A percentile compares a stretch with the other conserved stretches of the same genome.
These are phyloP conservation scores for Ulota crispa DNA, from an alignment of 225 moss, liverwort and hornwort species.

Conservation along the genomic window DNA sequence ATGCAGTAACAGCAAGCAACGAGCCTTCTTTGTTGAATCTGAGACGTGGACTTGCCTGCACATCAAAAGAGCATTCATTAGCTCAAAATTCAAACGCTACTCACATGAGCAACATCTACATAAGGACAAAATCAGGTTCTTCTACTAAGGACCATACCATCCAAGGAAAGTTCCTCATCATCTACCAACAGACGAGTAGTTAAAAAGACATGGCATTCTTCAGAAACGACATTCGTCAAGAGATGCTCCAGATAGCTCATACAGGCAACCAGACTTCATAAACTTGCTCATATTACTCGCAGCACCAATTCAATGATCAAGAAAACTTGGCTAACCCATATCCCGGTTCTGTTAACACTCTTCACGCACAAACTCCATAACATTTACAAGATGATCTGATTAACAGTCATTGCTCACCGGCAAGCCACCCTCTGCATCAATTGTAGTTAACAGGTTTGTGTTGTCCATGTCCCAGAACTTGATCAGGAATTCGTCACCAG, in stretches of 20 bases:
- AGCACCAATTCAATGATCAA: not conserved
- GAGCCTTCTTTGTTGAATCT: constrained; percentile 97
- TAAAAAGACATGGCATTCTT: not conserved
- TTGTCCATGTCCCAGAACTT: constrained; percentile 99
- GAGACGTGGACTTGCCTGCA: constrained; percentile 91
- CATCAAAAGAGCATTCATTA: not conserved
- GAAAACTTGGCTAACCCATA: not conserved
- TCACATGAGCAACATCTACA: not conserved
- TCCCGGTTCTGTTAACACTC: too few relatives aligned
- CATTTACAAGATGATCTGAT: not conserved
- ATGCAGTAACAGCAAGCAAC: constrained; percentile 89
- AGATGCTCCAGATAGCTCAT: not conserved
- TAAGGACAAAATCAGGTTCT: not conserved
- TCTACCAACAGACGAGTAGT: not conserved
- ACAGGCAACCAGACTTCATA: not conserved
- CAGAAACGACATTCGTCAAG: not conserved
- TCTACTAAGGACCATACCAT: not conserved
- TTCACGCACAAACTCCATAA: not conserved
- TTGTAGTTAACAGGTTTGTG: constrained; percentile 75
- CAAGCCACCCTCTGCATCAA: constrained; percentile 93
- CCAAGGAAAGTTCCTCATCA: not conserved
- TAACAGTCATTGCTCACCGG: constrained; percentile 53
- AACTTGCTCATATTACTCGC: not conserved
- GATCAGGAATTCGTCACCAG: constrained; percentile 95
- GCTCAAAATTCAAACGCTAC: not conserved